Evolutionary conservation across 768 basidiomycete species (phyloP).

Genomic region (Nidularia pulvinata): DNA sequence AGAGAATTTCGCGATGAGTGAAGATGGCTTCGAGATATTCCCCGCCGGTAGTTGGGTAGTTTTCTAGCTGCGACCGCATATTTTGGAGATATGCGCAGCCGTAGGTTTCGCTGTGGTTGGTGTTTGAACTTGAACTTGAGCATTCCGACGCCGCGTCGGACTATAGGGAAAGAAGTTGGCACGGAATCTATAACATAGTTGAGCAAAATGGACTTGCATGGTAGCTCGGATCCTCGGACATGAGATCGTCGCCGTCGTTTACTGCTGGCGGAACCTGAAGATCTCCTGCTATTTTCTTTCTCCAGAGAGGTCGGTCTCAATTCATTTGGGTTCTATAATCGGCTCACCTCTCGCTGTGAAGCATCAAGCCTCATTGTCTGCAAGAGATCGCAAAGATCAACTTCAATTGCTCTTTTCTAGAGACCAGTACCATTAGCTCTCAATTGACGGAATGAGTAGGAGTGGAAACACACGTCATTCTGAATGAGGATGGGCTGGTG

Average conservation of each 20-base stretch:
- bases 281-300: conserved; percentile 35
- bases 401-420: conserved; percentile 16
- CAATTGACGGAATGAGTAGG: too few relatives aligned
- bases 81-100: conserved; percentile 67
- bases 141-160: conserved; percentile 40
- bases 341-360: conserved; percentile 27
- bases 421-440: not conserved
- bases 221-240: conserved; percentile 42
- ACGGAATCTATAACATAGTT: not conserved
- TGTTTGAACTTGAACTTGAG: conserved; percentile 42
- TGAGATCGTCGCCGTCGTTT: conserved; percentile 33
- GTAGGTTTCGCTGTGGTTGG: conserved; percentile 25
- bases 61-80: conserved; percentile 56
- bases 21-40: conserved; percentile 81
- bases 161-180: conserved; percentile 17
- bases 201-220: conserved; percentile 27
- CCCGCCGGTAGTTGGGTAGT: conserved; percentile 60
- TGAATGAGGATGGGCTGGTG: too few relatives aligned
- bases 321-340: conserved; percentile 1
- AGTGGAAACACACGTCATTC: too few relatives aligned
- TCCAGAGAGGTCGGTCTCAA: conserved; percentile 28
- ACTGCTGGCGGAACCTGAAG: conserved; percentile 9
- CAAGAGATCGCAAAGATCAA: conserved; percentile 54
- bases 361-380: conserved; percentile 47
- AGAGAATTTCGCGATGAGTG: conserved; percentile 71